Percentiles rank a stretch among this genome's conserved stretches.
Conservation (phyloP, 148 eudicot genomes). For the Vaccinium corymbosum region DNA sequence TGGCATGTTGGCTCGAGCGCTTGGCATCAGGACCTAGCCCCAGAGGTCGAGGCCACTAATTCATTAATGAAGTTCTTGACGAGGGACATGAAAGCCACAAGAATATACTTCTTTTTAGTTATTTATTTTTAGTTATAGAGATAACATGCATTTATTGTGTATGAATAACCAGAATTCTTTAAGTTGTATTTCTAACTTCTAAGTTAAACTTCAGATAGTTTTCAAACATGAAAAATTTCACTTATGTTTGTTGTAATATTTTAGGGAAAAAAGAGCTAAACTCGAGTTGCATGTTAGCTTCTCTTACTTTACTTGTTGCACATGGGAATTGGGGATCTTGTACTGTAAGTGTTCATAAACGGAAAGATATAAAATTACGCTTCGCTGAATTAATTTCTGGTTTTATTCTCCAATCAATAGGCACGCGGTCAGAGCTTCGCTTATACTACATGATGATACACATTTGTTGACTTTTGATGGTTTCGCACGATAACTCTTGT, state of each 20-base stretch:
- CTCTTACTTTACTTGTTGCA: background rate
- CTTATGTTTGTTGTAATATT: background rate
- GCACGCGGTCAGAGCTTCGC: too few species aligned
- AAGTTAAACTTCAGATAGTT: background rate
- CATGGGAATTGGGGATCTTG: background rate
- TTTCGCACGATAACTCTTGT: too few species aligned
- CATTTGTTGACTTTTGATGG: too few species aligned
- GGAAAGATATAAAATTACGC: background rate
- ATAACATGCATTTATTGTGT: background rate
- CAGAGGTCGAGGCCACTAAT: constrained; percentile 21
- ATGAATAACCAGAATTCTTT: background rate
- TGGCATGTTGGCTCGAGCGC: constrained; percentile 21
- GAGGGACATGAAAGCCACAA: background rate
- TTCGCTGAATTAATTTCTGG: too few species aligned
- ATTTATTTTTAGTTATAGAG: background rate
- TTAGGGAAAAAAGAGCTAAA: background rate
- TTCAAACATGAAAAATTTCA: background rate
- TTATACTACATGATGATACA: too few species aligned
- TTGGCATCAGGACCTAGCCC: constrained; percentile 25
- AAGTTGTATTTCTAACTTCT: background rate
- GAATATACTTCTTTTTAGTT: background rate
- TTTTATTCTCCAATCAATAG: too few species aligned
- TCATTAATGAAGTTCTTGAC: background rate
- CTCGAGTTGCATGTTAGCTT: background rate
- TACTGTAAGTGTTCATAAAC: background rate